Evolutionary conservation across 441 rosid species (phyloP), one percentile per base, ranked within the genome.

Genomic region (Theobroma grandiflorum): DNA sequence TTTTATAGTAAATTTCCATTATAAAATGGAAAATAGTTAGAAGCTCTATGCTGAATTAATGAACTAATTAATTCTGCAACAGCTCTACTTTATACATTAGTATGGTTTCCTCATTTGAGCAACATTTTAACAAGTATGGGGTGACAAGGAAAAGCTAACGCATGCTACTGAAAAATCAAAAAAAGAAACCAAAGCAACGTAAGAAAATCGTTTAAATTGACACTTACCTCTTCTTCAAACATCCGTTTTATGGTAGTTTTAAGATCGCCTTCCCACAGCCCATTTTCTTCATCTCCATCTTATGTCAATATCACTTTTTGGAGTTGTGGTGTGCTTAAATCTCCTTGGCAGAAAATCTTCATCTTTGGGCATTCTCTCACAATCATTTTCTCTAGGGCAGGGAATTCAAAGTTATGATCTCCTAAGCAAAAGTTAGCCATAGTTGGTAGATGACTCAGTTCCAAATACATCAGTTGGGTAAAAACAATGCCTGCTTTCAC

Each of bases 341-440:
- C 59, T 14, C 69, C 75, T 53, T 37, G 7, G 59, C 22, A 78
- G 63, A 82, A 73, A 18, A 18, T 57, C 57, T 40, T 61, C 14
- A 82, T 70, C 18, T 74, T 20, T 3, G 72, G 84, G 58, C 8
- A 7, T 18, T 64, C 38, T 2, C 2, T 76, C 73, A 52, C 78
- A 42, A 35, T 14, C 37, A 80, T 35, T 7, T n/a, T 37, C 49
- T 33, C 40, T 22, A 80, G 15, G 10, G 49, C 61, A 6, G 83
- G 78, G 75, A 80, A 67, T 43, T 67, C 59, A 7, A 80, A 59
- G 40, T 0, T 4, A 31, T 5, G 15, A 45, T 55, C 11, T 12
- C 50, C 78, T 6, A 10, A n/a, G 78, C 49, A 66, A 26, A 80
- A 80, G 15, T 31, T 47, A 37, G 67, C 49, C 8, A 80, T 50